Evolutionary conservation across 768 basidiomycete species (phyloP).

Genomic region (Termitomyces heimii): DNA sequence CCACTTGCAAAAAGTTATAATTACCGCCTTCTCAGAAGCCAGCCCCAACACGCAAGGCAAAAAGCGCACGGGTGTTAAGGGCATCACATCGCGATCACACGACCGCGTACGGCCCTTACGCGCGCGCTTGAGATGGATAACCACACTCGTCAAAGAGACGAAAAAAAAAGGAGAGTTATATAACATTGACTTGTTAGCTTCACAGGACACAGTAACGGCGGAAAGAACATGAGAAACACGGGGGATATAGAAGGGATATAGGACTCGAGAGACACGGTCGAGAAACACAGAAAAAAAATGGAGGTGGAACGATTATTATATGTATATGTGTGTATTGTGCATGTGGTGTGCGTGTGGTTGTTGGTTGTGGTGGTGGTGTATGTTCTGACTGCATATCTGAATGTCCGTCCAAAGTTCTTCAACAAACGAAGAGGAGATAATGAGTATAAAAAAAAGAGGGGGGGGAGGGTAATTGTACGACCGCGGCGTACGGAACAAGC

Average conservation of each 20-base stretch:
- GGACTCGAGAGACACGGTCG: conserved; percentile 5
- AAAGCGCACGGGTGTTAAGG: no score
- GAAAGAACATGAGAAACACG: conserved; percentile 5
- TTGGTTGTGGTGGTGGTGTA: conserved; percentile 8
- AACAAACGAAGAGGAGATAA: conserved; percentile 17
- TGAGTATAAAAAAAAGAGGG: conserved; percentile 9
- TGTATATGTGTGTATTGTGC: conserved; percentile 10
- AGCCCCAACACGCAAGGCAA: no score
- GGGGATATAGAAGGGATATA: conserved; percentile 3
- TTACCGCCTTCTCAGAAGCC: no score
- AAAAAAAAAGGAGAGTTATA: conserved; percentile 8
- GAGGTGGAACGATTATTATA: conserved; percentile 1
- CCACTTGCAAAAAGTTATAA: no score
- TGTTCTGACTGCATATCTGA: conserved; percentile 19
- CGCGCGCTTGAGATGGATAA: no score
- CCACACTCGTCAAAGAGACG: no score
- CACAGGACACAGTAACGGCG: conserved; percentile 9
- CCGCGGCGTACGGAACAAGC: conserved; percentile 14
- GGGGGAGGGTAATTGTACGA: conserved; percentile 11
- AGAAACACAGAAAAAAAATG: conserved; percentile 5
- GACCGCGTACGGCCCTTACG: no score
- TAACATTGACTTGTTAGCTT: conserved; percentile 19
- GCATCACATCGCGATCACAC: no score
- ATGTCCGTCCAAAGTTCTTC: conserved; percentile 27
- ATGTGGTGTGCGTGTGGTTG: conserved; percentile 6